phyloP scores from a whole-genome alignment of 2,329 filamentous ascomycete species.

The Cordyceps sp. region DNA sequence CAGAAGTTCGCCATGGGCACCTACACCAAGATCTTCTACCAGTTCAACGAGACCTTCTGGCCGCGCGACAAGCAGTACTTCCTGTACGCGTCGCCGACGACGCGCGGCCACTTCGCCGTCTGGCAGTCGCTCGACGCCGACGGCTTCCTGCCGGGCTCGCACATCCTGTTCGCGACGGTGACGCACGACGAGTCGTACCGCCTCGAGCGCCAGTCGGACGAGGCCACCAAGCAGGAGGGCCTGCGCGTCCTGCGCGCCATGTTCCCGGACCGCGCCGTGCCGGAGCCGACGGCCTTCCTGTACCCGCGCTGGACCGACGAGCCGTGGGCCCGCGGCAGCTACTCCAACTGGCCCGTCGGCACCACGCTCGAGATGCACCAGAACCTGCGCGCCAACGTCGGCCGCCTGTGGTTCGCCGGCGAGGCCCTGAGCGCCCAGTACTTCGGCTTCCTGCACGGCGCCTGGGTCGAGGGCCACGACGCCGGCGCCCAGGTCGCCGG shows the following conservation, averaged over 20 bases:
- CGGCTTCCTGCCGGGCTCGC: conserved; percentile 42
- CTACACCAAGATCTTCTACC: conserved; percentile 58
- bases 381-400: conserved; percentile 48
- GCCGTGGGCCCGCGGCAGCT: conserved; percentile 38
- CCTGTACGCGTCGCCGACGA: conserved; percentile 24
- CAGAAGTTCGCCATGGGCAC: conserved; percentile 51
- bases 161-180: conserved; percentile 50
- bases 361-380: conserved; percentile 49
- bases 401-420: conserved; percentile 46
- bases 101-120: conserved; percentile 31
- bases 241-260: conserved; percentile 41
- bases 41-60: conserved; percentile 55
- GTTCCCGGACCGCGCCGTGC: conserved; percentile 39
- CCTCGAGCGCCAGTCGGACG: conserved; percentile 41
- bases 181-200: conserved; percentile 37
- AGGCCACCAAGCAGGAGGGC: conserved; percentile 37
- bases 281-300: conserved; percentile 41
- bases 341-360: conserved; percentile 50
- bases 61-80: conserved; percentile 23
- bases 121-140: conserved; percentile 45
- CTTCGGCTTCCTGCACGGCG: conserved; percentile 49
- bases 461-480: conserved; percentile 38
- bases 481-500: conserved; percentile 26
- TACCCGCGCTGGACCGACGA: conserved; percentile 29
- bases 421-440: conserved; percentile 46